Evolutionary conservation across 208 protist genomes (phyloP).

Genomic region (Crithidia sp.): DNA sequence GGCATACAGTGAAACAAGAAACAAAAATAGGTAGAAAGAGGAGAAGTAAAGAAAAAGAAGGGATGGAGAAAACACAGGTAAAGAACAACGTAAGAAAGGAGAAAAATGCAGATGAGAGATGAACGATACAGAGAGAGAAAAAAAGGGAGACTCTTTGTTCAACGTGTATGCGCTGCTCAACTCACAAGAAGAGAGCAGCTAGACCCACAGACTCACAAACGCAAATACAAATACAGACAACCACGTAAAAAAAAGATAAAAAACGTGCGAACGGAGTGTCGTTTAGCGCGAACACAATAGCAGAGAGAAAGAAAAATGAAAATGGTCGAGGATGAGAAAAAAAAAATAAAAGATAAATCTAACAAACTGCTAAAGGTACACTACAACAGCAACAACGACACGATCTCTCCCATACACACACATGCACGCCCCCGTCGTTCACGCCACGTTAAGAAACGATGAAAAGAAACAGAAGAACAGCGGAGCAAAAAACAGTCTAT

Average conservation of each 20-base stretch:
- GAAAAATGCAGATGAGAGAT: background rate
- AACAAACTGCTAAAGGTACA: background rate
- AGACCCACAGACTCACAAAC: no score
- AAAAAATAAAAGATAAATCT: constrained; percentile 1
- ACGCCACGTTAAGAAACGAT: background rate
- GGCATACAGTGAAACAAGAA: background rate
- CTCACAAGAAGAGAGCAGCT: no score
- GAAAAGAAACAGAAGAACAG: background rate
- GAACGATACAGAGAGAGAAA: background rate
- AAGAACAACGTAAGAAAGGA: background rate
- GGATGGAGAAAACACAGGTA: background rate
- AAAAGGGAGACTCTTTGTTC: background rate
- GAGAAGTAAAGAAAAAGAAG: background rate
- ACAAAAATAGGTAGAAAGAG: background rate
- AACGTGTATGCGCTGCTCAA: background rate
- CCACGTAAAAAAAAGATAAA: constrained; percentile 1
- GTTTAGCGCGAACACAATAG: background rate
- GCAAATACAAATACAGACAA: background rate
- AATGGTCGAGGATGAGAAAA: background rate
- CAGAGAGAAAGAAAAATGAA: background rate
- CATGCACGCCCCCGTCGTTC: no score
- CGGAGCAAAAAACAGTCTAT: no score
- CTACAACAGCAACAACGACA: background rate
- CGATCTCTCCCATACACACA: no score
- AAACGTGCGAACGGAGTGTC: background rate